Evolutionary conservation across 73 alveolate genomes (phyloP).

Genomic region (Stentor roeselii): DNA sequence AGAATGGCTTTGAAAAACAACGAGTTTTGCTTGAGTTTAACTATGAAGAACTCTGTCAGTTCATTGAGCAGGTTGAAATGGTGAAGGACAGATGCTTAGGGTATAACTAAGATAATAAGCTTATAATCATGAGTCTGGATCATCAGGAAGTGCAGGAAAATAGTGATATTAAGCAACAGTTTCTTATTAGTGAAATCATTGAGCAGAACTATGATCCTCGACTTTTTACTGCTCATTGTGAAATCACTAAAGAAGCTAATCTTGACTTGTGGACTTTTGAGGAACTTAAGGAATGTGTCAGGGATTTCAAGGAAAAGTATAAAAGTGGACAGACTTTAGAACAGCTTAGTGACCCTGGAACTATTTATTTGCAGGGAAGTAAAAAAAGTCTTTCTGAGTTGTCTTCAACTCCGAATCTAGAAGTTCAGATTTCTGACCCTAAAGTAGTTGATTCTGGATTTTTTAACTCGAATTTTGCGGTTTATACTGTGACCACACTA

Average conservation of each 20-base stretch:
- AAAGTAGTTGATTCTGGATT: not conserved
- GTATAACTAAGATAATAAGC: too few relatives aligned
- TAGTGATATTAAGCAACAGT: not conserved
- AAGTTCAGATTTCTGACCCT: slow-evolving; percentile 7
- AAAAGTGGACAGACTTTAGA: not conserved
- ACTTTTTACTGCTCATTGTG: not conserved
- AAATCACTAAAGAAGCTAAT: not conserved
- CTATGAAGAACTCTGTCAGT: not conserved
- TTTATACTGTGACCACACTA: not conserved
- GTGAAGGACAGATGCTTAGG: not conserved
- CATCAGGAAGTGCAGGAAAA: too few relatives aligned
- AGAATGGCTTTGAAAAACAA: not conserved
- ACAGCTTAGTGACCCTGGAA: too few relatives aligned
- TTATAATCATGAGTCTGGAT: too few relatives aligned
- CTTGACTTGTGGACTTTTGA: not conserved
- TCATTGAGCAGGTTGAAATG: not conserved
- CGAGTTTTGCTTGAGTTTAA: not conserved
- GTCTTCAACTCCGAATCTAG: not conserved
- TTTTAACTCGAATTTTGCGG: not conserved
- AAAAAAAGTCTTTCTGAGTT: too few relatives aligned
- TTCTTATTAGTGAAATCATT: not conserved
- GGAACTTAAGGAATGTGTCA: not conserved
- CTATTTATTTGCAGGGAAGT: too few relatives aligned
- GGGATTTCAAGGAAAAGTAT: not conserved
- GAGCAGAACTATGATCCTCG: not conserved